These are phyloP conservation scores for Eucalyptus cladocalyx DNA, from an alignment of 345 rosid genomes.

Conservation along the genomic window DNA sequence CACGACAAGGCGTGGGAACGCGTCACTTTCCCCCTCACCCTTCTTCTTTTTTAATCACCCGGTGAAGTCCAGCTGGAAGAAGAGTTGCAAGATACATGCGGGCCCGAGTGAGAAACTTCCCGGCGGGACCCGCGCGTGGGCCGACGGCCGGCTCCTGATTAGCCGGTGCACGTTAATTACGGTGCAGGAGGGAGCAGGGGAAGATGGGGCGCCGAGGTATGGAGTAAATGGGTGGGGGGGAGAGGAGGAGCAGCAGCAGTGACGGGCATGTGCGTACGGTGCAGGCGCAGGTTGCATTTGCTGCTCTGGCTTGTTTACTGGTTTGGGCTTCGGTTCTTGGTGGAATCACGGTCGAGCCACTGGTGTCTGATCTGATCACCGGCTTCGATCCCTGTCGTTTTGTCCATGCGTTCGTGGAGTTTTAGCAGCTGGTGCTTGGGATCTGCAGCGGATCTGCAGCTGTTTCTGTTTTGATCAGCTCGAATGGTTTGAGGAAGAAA, in stretches of 20 bases:
- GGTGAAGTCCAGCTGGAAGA: neutral
- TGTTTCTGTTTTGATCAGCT: neutral
- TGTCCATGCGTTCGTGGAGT: no score
- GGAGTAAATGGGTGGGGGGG: neutral
- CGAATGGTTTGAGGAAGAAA: neutral
- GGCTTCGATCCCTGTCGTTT: neutral
- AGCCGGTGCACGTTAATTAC: neutral
- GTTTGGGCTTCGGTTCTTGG: neutral
- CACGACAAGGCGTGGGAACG: neutral
- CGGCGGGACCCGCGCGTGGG: neutral
- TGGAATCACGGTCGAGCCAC: neutral
- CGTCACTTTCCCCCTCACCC: neutral
- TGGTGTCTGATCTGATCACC: neutral
- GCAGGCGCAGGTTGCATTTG: neutral
- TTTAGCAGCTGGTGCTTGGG: neutral
- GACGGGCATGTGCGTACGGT: neutral
- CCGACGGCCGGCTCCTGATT: neutral
- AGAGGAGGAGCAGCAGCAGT: neutral
- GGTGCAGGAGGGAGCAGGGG: neutral
- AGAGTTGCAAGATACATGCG: neutral
- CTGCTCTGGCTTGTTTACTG: neutral
- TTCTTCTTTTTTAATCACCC: neutral
- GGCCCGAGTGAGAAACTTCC: neutral
- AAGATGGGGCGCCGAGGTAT: neutral
- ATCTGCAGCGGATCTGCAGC: neutral